A percentile compares a stretch with the other conserved stretches of the same genome.
Evolutionary conservation across 306 rosid genomes (phyloP).

Genomic region (Acacia confusa): DNA sequence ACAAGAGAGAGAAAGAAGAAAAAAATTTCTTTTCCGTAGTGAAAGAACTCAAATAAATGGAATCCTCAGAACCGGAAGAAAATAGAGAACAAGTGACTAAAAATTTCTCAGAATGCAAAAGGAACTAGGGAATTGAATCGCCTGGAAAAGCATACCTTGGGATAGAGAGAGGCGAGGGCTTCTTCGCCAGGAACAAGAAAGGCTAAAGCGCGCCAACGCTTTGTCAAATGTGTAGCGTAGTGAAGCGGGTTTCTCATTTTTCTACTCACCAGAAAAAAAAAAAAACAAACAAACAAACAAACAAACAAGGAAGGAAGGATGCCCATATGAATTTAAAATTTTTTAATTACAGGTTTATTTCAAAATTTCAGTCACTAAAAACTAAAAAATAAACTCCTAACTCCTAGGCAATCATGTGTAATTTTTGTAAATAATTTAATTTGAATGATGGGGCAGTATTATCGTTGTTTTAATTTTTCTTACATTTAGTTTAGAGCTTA

Average conservation of each 20-base stretch:
- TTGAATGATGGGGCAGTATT: too few species aligned
- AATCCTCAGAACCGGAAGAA: not conserved
- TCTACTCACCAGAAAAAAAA: not conserved
- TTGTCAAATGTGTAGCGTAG: not conserved
- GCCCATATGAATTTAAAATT: not conserved
- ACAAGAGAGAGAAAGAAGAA: not conserved
- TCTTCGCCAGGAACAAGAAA: not conserved
- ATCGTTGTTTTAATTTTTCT: too few species aligned
- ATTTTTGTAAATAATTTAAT: too few species aligned
- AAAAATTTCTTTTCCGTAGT: too few species aligned
- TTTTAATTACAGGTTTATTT: not conserved
- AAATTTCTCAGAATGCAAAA: slow-evolving; percentile 24
- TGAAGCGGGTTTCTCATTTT: not conserved
- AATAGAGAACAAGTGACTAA: not conserved
- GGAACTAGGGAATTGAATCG: not conserved
- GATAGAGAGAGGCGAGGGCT: not conserved
- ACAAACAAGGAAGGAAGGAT: too few species aligned
- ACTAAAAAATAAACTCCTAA: too few species aligned
- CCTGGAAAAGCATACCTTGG: slow-evolving; percentile 3
- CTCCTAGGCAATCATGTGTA: too few species aligned
- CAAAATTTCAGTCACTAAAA: not conserved
- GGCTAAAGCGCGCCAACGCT: slow-evolving; percentile 18
- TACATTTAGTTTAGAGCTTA: too few species aligned
- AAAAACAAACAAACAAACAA: too few species aligned
- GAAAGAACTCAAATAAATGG: not conserved